Conservation (phyloP, 768 basidiomycete genomes). For the Collybia mongolica region DNA sequence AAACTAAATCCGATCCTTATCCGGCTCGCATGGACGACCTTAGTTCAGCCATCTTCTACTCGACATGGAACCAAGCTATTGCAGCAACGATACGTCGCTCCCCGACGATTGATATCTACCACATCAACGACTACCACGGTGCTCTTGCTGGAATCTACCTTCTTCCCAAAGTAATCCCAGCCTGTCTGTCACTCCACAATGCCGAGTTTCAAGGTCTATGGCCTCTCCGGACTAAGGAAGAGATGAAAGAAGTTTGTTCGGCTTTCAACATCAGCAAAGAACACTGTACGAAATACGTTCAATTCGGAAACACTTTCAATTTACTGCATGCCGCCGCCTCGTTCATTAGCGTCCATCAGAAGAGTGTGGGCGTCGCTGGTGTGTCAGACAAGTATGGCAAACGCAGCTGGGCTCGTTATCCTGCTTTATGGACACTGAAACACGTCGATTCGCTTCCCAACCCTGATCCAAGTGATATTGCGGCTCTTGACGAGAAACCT, state of each 20-base stretch:
- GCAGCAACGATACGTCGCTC: constrained; percentile 85
- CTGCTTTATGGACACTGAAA: constrained; percentile 93
- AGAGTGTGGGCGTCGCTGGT: constrained; percentile 91
- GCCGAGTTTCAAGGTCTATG: constrained; percentile 98
- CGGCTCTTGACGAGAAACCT: constrained; percentile 82
- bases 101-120: constrained; percentile 91
- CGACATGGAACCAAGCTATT: constrained; percentile 97
- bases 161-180: constrained; percentile 86
- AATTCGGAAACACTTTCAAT: constrained; percentile 98
- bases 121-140: constrained; percentile 95
- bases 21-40: constrained; percentile 97
- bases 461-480: constrained; percentile 93
- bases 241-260: constrained; percentile 98
- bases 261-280: constrained; percentile 98
- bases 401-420: constrained; percentile 95
- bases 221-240: constrained; percentile 95
- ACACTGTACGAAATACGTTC: constrained; percentile 94
- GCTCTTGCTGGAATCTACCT: constrained; percentile 90
- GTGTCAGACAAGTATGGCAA: constrained; percentile 98
- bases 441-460: constrained; percentile 95
- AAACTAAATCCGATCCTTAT: constrained; percentile 94
- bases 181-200: constrained; percentile 92
- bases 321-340: constrained; percentile 90
- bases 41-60: constrained; percentile 95
- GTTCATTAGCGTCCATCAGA: constrained; percentile 91